phyloP scores from a whole-genome alignment of 129 eudicot genomes.

The Lactuca sativa region DNA sequence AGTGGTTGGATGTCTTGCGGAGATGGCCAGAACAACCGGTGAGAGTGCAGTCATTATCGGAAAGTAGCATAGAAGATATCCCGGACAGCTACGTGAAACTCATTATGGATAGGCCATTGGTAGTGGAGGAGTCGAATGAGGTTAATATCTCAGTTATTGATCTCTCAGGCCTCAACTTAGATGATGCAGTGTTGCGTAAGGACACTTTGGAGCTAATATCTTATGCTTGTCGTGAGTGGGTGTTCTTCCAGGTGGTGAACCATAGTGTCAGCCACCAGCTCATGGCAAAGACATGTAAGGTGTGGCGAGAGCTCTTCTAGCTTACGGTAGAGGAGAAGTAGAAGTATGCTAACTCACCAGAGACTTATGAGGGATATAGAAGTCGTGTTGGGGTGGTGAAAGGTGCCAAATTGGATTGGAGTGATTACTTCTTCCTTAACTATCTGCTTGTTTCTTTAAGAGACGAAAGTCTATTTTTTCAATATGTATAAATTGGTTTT shows the following conservation, averaged over 20 bases:
- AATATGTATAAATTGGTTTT: too few relatives aligned
- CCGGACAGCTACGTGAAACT: conserved; percentile 58
- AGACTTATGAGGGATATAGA: conserved; percentile 1
- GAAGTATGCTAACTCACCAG: conserved; percentile 52
- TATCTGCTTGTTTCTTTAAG: conserved; percentile 38
- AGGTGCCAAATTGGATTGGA: too few relatives aligned
- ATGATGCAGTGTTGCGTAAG: conserved; percentile 20
- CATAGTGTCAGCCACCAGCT: conserved; percentile 58
- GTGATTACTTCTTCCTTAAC: conserved; percentile 37
- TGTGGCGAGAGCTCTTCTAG: conserved; percentile 61
- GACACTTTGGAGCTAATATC: conserved; percentile 26
- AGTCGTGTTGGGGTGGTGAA: too few relatives aligned
- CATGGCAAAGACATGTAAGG: conserved; percentile 39
- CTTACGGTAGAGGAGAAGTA: conserved; percentile 55
- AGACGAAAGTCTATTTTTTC: conserved; percentile 22
- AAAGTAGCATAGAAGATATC: conserved; percentile 11
- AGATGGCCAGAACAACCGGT: conserved; percentile 74
- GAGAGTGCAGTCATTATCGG: conserved; percentile 63
- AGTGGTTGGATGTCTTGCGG: conserved; percentile 7
- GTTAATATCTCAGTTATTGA: conserved; percentile 37
- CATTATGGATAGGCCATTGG: conserved; percentile 38
- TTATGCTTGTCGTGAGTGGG: conserved; percentile 64
- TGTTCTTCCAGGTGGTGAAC: conserved; percentile 65
- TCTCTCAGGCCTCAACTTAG: conserved; percentile 32
- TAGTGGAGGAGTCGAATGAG: not conserved